Evolutionary conservation across 768 basidiomycete species (phyloP), one percentile per base, ranked within the genome.

Genomic region (Psilocybe azurescens): DNA sequence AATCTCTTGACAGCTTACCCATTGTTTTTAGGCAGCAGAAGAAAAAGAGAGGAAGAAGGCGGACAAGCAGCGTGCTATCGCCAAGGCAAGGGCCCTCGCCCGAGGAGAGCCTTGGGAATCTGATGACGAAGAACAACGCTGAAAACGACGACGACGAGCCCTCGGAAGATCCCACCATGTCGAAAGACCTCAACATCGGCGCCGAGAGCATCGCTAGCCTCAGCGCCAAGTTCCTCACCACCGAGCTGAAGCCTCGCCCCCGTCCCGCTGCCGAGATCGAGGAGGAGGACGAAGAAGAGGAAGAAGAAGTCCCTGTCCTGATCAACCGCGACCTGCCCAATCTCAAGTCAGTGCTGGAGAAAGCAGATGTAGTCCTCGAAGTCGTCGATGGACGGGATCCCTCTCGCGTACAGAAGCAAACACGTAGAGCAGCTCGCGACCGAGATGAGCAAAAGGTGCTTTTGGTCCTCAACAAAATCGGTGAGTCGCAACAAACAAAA

Each of bases 361-460:
- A 82, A 58, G 89, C 93, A 36, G 92, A 97, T 72, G 89, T 93
- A 5, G 74, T 95, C 2, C 62, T 96, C 24, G 81, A 95, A 72
- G 85, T 97, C 13, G 81, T 97, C 48, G 95, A 97, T 71, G 91
- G 89, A 1, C 82, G 94, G 52, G 95, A 97, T 72, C 94, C 95
- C 11, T n/a, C 72, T 85, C 10, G 80, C 90, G 18, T 88, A 84
- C 70, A 81, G 94, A 54, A 92, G 89, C 67, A 71, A 73, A 36
- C 81, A 83, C 61, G 59, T 94, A 53, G 93, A 95, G 71, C 75
- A 82, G 18, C 73, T 89, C 52, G 74, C 77, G 18, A 73, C 74
- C 39, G 77, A 71, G 18, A 75, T 75, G 63, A 61, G 83, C 73
- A 62, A 80, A 72, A 75, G 57, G 16, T 90, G 11, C 67, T 89